Evolutionary conservation across 192 early-diverging fungal species (phyloP).

Genomic region (Linnemannia schmuckeri): DNA sequence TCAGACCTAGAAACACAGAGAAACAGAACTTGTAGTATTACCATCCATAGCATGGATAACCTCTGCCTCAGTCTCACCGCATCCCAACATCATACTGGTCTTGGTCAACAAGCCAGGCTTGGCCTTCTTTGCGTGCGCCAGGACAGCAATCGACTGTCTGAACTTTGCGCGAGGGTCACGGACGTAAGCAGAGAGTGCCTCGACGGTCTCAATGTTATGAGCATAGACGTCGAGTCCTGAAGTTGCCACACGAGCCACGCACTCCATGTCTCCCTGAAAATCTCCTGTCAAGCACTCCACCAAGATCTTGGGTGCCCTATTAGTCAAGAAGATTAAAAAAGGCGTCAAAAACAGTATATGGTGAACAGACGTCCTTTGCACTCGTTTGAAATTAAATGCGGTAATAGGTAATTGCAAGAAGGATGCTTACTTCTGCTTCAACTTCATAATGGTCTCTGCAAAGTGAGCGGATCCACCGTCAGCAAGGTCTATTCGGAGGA

Average conservation of each 20-base stretch:
- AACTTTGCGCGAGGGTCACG: slow-evolving; percentile 94
- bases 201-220: slow-evolving; percentile 98
- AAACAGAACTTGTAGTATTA: slow-evolving; percentile 24
- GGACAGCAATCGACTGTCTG: slow-evolving; percentile 89
- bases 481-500: slow-evolving; percentile 73
- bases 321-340: slow-evolving; percentile 8
- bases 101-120: slow-evolving; percentile 91
- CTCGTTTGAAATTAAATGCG: not conserved
- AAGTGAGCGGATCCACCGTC: slow-evolving; percentile 96
- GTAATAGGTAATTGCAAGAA: not conserved
- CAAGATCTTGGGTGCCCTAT: slow-evolving; percentile 88
- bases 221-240: slow-evolving; percentile 98
- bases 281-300: slow-evolving; percentile 98
- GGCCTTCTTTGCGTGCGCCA: slow-evolving; percentile 88
- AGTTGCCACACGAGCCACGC: slow-evolving; percentile 84
- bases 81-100: slow-evolving; percentile 98
- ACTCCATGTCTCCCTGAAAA: slow-evolving; percentile 83
- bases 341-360: not conserved
- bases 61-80: slow-evolving; percentile 96
- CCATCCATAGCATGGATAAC: slow-evolving; percentile 88
- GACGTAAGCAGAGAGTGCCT: slow-evolving; percentile 88
- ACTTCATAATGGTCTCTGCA: slow-evolving; percentile 88
- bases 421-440: slow-evolving; percentile 81
- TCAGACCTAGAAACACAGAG: no score
- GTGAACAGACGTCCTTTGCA: not conserved